These are phyloP conservation scores for Bipolaris oryzae DNA, from an alignment of 2,329 filamentous ascomycete species.

Conservation along the genomic window DNA sequence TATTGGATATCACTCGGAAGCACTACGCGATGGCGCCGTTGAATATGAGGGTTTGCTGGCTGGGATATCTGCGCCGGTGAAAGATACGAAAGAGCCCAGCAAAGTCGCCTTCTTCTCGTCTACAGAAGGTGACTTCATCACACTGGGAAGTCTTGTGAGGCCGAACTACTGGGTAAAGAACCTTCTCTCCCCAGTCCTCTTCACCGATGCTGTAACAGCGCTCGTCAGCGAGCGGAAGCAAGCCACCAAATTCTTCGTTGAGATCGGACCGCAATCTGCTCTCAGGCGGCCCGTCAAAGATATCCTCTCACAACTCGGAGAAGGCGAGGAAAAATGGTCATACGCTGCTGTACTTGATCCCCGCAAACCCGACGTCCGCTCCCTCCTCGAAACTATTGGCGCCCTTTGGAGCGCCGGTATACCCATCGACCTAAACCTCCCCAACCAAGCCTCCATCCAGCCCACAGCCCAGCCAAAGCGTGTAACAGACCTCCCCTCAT, in stretches of 20 bases:
- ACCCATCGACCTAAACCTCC: conserved; percentile 7
- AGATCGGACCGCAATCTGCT: conserved; percentile 19
- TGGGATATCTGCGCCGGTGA: neutral
- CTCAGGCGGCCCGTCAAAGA: conserved; percentile 13
- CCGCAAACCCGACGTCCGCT: neutral
- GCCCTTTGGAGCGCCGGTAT: conserved; percentile 8
- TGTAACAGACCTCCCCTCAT: conserved; percentile 18
- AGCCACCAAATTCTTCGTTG: conserved; percentile 8
- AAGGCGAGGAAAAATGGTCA: conserved; percentile 10
- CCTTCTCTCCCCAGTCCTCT: conserved; percentile 11
- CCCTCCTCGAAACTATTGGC: conserved; percentile 7
- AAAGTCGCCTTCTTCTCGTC: conserved; percentile 6
- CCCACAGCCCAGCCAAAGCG: conserved; percentile 5
- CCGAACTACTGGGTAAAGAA: conserved; percentile 15
- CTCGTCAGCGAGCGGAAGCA: conserved; percentile 7
- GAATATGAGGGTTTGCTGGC: neutral
- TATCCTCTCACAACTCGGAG: conserved; percentile 3
- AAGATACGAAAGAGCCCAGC: neutral
- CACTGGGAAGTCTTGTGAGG: neutral
- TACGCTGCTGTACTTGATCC: conserved; percentile 9
- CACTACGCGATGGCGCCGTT: conserved; percentile 3
- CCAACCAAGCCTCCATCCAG: conserved; percentile 12
- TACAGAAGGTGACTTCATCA: conserved; percentile 3
- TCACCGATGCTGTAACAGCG: conserved; percentile 5
- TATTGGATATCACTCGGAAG: conserved; percentile 52